Evolutionary conservation across 371 early-diverging fungal genomes (phyloP).

Genomic region (Zychaea mexicana): DNA sequence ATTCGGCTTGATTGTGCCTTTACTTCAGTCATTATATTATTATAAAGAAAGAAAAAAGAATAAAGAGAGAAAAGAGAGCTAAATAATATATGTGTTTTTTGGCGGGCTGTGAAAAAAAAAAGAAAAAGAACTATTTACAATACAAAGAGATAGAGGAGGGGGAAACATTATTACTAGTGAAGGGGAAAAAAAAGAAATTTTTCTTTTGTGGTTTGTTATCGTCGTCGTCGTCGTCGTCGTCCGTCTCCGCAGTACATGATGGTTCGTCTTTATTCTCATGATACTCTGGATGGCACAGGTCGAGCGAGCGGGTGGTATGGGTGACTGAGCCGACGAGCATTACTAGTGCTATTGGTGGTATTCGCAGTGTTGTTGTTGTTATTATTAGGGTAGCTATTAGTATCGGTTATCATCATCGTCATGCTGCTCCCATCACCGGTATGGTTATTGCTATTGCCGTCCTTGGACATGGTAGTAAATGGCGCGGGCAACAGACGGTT

Average conservation of each 20-base stretch:
- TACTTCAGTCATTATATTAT: conserved; percentile 7
- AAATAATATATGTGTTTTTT: too few relatives aligned
- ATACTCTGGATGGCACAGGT: conserved; percentile 14
- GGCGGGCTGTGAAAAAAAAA: too few relatives aligned
- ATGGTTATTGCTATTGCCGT: background rate
- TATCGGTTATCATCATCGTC: too few relatives aligned
- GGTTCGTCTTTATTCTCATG: conserved; percentile 5
- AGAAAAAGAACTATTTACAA: background rate
- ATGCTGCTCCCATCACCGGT: too few relatives aligned
- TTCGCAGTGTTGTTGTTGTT: background rate
- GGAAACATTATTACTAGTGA: too few relatives aligned
- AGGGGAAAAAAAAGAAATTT: background rate
- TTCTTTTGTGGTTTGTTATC: background rate
- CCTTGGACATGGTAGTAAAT: background rate
- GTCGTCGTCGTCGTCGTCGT: too few relatives aligned
- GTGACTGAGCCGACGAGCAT: background rate
- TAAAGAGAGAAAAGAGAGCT: background rate
- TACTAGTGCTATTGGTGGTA: background rate
- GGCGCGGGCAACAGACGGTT: background rate
- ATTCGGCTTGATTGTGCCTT: conserved; percentile 31
- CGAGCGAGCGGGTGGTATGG: background rate
- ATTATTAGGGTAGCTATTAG: too few relatives aligned
- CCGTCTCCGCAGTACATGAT: too few relatives aligned
- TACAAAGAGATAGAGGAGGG: too few relatives aligned
- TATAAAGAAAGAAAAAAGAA: background rate